phyloP scores from a whole-genome alignment of 768 basidiomycete genomes.

The Leccinum arenicola region DNA sequence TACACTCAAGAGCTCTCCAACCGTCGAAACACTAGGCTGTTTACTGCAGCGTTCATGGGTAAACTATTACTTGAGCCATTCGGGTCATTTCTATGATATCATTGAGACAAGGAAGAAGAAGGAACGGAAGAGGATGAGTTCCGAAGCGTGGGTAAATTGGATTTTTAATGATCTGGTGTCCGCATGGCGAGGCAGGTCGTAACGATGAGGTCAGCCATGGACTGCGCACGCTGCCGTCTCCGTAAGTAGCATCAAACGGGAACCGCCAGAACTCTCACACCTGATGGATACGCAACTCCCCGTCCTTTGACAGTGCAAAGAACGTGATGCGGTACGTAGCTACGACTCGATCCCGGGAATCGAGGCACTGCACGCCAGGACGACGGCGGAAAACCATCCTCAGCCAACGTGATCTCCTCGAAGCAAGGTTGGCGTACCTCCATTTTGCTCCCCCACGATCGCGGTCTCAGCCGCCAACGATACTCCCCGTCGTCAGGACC shows the following conservation, averaged over 20 bases:
- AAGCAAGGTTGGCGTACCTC: conserved; percentile 13
- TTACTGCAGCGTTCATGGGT: too few relatives aligned
- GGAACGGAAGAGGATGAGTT: not conserved
- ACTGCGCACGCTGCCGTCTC: conserved; percentile 16
- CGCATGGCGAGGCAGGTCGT: conserved; percentile 33
- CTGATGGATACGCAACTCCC: conserved; percentile 29
- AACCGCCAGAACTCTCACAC: conserved; percentile 13
- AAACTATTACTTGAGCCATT: too few relatives aligned
- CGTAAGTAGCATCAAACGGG: conserved; percentile 4
- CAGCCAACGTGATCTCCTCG: not conserved
- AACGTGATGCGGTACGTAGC: conserved; percentile 31
- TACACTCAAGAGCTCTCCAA: too few relatives aligned
- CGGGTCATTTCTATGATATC: too few relatives aligned
- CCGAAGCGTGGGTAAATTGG: not conserved
- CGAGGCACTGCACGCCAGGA: conserved; percentile 21
- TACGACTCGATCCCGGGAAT: conserved; percentile 21
- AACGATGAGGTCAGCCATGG: conserved; percentile 30
- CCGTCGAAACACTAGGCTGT: too few relatives aligned
- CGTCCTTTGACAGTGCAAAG: conserved; percentile 31
- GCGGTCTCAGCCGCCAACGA: conserved; percentile 21
- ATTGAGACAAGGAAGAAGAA: not conserved
- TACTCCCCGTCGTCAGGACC: conserved; percentile 24
- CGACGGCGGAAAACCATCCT: not conserved
- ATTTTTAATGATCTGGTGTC: conserved; percentile 25
- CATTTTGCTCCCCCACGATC: conserved; percentile 15